Percentiles rank a stretch among this genome's conserved stretches.
phyloP scores from a whole-genome alignment of 1,284 basidiomycete species.

The Boletus mariae region DNA sequence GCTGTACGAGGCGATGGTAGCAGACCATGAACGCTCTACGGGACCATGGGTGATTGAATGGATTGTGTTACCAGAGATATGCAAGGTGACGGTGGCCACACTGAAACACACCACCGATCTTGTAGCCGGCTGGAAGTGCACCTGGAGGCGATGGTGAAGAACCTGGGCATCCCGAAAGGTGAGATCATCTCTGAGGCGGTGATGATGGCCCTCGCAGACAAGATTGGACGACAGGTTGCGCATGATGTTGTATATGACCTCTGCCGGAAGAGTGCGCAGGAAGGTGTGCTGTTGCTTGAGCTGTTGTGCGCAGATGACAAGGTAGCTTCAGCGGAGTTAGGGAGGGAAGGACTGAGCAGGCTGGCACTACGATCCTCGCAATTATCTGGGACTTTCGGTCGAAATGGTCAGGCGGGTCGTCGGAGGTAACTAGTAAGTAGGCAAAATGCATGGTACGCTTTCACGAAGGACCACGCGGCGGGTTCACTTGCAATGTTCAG shows the following conservation, averaged over 20 bases:
- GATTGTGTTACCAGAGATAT: constrained; percentile 43
- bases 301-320: constrained; percentile 30
- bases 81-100: constrained; percentile 38
- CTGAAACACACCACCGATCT: constrained; percentile 36
- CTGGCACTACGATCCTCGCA: constrained; percentile 30
- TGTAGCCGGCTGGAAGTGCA: constrained; percentile 39
- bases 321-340: constrained; percentile 28
- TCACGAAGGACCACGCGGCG: too few species aligned
- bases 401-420: constrained; percentile 34
- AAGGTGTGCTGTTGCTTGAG: constrained; percentile 32
- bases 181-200: constrained; percentile 42
- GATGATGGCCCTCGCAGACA: constrained; percentile 43
- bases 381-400: constrained; percentile 39
- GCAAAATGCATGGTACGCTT: neutral
- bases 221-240: constrained; percentile 39
- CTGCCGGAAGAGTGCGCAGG: constrained; percentile 31
- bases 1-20: constrained; percentile 44
- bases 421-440: neutral
- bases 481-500: too few species aligned
- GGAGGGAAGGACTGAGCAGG: constrained; percentile 24
- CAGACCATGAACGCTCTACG: constrained; percentile 45
- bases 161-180: constrained; percentile 37
- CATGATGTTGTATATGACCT: constrained; percentile 42
- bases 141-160: constrained; percentile 37
- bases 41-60: constrained; percentile 49